Evolutionary conservation across 139 green algal species (phyloP).

Genomic region (Micromonas pusilla): DNA sequence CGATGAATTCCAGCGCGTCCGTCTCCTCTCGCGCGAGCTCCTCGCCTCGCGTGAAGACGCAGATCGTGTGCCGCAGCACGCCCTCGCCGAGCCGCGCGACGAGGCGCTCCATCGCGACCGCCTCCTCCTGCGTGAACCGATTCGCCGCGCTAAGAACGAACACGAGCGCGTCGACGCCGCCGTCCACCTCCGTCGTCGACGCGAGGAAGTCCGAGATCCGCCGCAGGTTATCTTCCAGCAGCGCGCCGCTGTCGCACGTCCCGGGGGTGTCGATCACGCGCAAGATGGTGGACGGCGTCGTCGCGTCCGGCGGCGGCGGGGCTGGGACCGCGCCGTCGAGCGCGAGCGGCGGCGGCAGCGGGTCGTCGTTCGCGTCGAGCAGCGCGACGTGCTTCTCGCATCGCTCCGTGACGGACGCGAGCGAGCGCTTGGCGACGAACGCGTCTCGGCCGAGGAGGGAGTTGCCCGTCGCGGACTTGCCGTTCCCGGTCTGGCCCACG

Average conservation of each 20-base stretch:
- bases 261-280: slow-evolving; percentile 16
- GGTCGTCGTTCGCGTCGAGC: not conserved
- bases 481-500: slow-evolving; percentile 16
- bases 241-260: not conserved
- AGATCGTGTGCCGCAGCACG: not conserved
- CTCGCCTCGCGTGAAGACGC: not conserved
- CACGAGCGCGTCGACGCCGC: not conserved
- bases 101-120: not conserved
- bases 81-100: not conserved
- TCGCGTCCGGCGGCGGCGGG: not conserved
- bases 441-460: slow-evolving; percentile 5
- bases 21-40: not conserved
- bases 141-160: not conserved
- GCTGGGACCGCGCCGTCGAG: no score
- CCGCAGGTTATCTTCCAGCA: not conserved
- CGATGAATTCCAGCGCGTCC: not conserved
- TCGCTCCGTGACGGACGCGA: not conserved
- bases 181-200: not conserved
- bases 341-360: no score
- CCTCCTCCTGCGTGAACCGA: slow-evolving; percentile 17
- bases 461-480: slow-evolving; percentile 20
- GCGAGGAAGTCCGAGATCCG: not conserved
- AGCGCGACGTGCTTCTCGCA: not conserved
- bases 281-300: not conserved
- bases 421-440: slow-evolving; percentile 1